Evolutionary conservation across 805 yeast genomes (phyloP).

Genomic region (Schizosaccharomyces octosporus): DNA sequence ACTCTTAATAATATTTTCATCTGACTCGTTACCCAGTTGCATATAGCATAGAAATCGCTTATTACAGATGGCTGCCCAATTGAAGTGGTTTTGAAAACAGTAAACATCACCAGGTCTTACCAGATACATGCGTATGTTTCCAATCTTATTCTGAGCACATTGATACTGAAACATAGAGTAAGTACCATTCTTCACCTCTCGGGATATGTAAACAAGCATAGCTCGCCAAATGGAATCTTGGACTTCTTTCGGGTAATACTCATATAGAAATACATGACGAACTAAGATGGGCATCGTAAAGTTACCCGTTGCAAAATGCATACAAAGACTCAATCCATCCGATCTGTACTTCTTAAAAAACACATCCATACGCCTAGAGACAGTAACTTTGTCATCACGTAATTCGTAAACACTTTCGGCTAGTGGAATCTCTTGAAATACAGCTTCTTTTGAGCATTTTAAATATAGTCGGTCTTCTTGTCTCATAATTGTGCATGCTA

Average conservation of each 20-base stretch:
- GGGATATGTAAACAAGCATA: background rate
- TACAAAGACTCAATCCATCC: background rate
- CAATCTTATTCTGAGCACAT: background rate
- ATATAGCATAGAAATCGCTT: background rate
- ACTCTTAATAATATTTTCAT: background rate
- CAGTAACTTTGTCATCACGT: background rate
- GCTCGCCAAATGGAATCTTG: background rate
- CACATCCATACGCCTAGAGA: background rate
- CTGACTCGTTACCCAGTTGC: background rate
- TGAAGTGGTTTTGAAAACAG: background rate
- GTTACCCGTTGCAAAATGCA: background rate
- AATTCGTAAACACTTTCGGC: background rate
- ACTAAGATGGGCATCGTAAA: background rate
- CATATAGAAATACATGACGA: background rate
- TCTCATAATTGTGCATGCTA: background rate
- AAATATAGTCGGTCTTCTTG: background rate
- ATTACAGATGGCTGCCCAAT: background rate
- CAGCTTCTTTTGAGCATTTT: background rate
- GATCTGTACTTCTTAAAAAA: background rate
- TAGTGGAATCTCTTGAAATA: background rate
- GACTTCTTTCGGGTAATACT: background rate
- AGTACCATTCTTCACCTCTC: background rate
- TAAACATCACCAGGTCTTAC: background rate
- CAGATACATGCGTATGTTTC: background rate
- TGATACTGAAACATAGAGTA: background rate